These are phyloP conservation scores for Leishmania martiniquensis DNA, from an alignment of 208 protist genomes.

Conservation along the genomic window DNA sequence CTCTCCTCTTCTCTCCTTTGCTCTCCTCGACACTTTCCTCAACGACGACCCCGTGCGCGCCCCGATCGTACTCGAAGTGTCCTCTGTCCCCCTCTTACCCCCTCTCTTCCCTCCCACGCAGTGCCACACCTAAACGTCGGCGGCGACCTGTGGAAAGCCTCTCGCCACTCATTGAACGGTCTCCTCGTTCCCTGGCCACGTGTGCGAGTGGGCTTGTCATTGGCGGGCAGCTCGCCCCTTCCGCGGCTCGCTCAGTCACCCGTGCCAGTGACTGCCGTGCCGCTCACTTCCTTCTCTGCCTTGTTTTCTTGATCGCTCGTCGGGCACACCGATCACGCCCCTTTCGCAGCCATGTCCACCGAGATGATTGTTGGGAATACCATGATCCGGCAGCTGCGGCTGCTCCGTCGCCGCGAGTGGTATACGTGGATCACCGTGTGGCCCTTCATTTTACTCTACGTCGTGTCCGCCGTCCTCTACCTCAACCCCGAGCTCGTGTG, in stretches of 20 bases:
- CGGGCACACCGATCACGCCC: not conserved
- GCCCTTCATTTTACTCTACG: conserved; percentile 84
- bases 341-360: conserved; percentile 17
- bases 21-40: not conserved
- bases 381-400: conserved; percentile 69
- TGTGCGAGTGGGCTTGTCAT: not conserved
- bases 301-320: not conserved
- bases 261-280: not conserved
- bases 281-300: not conserved
- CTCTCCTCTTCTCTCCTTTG: not conserved
- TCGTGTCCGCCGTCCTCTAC: conserved; percentile 58
- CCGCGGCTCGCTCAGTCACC: not conserved
- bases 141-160: not conserved
- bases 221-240: not conserved
- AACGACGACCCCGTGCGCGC: not conserved
- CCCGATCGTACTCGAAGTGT: not conserved
- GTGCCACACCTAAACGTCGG: not conserved
- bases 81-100: not conserved
- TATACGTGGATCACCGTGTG: conserved; percentile 84
- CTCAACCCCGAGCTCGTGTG: conserved; percentile 85
- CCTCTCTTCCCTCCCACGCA: not conserved
- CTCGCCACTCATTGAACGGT: not conserved
- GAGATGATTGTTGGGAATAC: conserved; percentile 67
- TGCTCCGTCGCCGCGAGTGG: conserved; percentile 71
- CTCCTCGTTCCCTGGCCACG: not conserved